Conservation (phyloP, 139 green algal species). For the Haematococcus lacustris region DNA sequence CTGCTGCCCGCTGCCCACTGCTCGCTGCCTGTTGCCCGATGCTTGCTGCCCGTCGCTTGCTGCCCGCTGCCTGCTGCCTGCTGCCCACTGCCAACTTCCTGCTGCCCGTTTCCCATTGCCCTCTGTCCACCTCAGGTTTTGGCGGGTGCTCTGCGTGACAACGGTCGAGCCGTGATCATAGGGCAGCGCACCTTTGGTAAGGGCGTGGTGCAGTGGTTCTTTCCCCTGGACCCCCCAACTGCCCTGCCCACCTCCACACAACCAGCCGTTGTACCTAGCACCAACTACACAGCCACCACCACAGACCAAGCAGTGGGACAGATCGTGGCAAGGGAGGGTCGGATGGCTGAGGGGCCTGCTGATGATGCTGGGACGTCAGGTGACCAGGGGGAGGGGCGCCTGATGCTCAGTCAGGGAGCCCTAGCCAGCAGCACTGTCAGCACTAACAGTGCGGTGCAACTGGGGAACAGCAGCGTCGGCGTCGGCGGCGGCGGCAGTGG, state of each 20-base stretch:
- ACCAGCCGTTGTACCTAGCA: neutral
- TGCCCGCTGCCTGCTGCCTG: neutral
- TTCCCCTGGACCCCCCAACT: neutral
- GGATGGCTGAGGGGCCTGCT: neutral
- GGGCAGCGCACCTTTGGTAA: conserved; percentile 58
- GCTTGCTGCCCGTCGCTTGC: neutral
- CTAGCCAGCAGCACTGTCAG: neutral
- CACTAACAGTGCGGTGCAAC: neutral
- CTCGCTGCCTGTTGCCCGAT: too few relatives aligned
- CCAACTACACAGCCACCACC: neutral
- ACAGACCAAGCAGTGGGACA: neutral
- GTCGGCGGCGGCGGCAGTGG: neutral
- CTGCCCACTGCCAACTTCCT: too few relatives aligned
- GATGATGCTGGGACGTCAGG: neutral
- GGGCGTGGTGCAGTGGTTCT: conserved; percentile 33
- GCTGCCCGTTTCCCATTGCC: too few relatives aligned
- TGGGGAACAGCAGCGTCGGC: too few relatives aligned
- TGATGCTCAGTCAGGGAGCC: neutral
- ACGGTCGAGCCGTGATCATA: conserved; percentile 34
- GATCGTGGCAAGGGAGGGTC: neutral
- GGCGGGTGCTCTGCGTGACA: conserved; percentile 43
- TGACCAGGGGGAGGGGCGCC: neutral
- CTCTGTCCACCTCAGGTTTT: too few relatives aligned
- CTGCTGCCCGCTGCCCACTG: neutral
- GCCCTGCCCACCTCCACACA: neutral